A percentile compares a stretch with the other conserved stretches of the same genome.
phyloP scores from a whole-genome alignment of 306 rosid genomes.

The Vigna reflexopilosa region DNA sequence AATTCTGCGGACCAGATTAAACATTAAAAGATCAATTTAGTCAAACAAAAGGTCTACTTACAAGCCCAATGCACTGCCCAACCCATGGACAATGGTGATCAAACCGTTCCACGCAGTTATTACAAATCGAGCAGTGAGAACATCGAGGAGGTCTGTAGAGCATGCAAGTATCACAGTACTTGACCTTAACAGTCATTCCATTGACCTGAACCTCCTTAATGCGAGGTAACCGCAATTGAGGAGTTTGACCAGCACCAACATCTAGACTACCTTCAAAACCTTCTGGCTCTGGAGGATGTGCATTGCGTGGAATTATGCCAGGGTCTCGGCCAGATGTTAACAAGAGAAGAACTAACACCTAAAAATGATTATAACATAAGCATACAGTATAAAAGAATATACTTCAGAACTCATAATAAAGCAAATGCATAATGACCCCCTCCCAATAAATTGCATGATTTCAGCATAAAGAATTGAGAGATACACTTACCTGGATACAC shows the following conservation, averaged over 20 bases:
- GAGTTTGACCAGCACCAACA: constrained; percentile 87
- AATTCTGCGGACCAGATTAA: neutral
- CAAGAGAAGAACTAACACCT: constrained; percentile 82
- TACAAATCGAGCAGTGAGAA: constrained; percentile 98
- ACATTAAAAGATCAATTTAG: constrained; percentile 9
- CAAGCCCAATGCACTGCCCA: constrained; percentile 98
- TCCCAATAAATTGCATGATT: neutral
- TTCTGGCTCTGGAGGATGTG: constrained; percentile 98
- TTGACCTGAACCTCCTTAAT: constrained; percentile 90
- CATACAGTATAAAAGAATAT: constrained; percentile 6
- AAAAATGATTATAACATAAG: constrained; percentile 43
- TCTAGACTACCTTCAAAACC: constrained; percentile 74
- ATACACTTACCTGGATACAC: no score
- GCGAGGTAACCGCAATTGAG: constrained; percentile 87
- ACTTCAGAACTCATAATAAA: neutral
- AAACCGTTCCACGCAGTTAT: constrained; percentile 90
- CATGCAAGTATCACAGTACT: constrained; percentile 99
- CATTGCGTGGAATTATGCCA: constrained; percentile 94
- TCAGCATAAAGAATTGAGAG: no score
- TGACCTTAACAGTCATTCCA: constrained; percentile 74
- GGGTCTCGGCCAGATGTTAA: constrained; percentile 98
- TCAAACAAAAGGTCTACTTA: constrained; percentile 50
- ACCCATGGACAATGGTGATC: constrained; percentile 99
- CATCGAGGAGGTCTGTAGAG: constrained; percentile 99
- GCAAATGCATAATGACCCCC: neutral